Base-by-base conservation (phyloP, 2,329 filamentous ascomycete genomes). In the Phyllosticta paracitricarpa region DNA sequence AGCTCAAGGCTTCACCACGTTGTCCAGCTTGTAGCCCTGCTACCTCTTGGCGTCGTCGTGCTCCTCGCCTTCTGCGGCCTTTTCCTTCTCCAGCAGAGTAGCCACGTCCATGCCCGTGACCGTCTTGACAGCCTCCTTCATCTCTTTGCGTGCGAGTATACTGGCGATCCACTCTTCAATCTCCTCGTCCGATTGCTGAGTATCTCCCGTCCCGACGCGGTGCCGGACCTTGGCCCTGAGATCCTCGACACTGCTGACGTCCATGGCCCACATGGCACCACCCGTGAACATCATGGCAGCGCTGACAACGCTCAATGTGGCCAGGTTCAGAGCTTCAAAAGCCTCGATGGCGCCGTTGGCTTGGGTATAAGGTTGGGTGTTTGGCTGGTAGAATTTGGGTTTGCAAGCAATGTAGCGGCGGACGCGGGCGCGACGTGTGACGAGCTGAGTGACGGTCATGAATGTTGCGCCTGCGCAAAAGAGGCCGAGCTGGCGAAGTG, bases 231-330 rank as follows among this genome's bases (percentile, higher is more conserved):
- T 84, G 81, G 75, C 84, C 59, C 54, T 79, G 81, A 70, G 85
- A 85, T 81, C 78, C 60, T 73, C 73, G 48, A 78, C 48, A 33
- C 75, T 76, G 28, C 73, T 75, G 40, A 97, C 83, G 71, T 97
- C 88, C 63, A 94, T 84, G 0, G 84, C 86, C 81, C 88, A 96
- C 64, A 89, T 79, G 10, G 86, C 73, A 0, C 88, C 91, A 3
- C 93, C 94, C 0, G 84, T 81, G 8, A 82, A 75, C 81, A 95
- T 84, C 72, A 96, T 84, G 0, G 82, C 86, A 57, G 94, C 83
- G 67, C 86, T 89, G 33, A 86, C 69, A 12, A 94, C 89, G 68
- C 96, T 96, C 67, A 97, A 81, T 0, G 92, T 96, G 0, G 93
- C 94, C 40, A 97, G 78, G 56, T 87, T 89, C 24, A 99, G 78